Base-by-base conservation (phyloP, 2,329 filamentous ascomycete genomes). In the Arthrobotrys conoides region DNA sequence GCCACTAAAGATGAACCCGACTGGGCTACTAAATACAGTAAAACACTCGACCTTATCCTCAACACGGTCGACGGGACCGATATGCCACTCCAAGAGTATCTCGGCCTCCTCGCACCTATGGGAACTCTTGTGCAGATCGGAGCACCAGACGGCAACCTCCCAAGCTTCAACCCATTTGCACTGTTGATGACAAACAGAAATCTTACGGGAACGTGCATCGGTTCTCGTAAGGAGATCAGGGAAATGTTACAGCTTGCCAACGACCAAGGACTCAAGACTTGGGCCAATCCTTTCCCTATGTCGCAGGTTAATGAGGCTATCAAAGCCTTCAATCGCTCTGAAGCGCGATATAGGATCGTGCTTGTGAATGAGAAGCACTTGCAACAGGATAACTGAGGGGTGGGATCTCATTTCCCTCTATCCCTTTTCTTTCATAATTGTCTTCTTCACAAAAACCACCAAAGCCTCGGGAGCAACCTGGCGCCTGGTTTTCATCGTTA, bases 41-140 rank as follows among this genome's bases (percentile, higher is more conserved):
- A 85, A 20, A 85, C 85, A 3, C 85, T 91, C 68, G 89, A 91
- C 81, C 83, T 91, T 10, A 89, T 91, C 81, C 84, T 91, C 76
- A 88, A 85, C 70, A 91, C 89, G 0, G 87, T 90, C 14, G 88
- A 87, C 1, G 85, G 84, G 5, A 85, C 86, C 1, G 86, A 88
- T 16, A 91, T 93, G 90, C 90, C 90, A 0, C 82, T 92, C 24
- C 83, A 84, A 64, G 84, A 88, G 57, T 93, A 92, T 83, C 85
- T 93, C 71, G 82, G 84, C 14, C 85, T 93, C 8, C 85, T 93
- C 38, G 86, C 87, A 75, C 84, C 86, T 16, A 87, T 89, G 61
- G 91, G 91, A 4, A 86, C 86, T 14, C 90, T 92, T 81, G 87
- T 92, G 71, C 89, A 92, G 83, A 87, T 93, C 61, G 91, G 91